Percentiles rank a stretch among this genome's conserved stretches.
Conservation (phyloP, 2,329 filamentous ascomycete genomes). For the Tricladium varicosporioides region DNA sequence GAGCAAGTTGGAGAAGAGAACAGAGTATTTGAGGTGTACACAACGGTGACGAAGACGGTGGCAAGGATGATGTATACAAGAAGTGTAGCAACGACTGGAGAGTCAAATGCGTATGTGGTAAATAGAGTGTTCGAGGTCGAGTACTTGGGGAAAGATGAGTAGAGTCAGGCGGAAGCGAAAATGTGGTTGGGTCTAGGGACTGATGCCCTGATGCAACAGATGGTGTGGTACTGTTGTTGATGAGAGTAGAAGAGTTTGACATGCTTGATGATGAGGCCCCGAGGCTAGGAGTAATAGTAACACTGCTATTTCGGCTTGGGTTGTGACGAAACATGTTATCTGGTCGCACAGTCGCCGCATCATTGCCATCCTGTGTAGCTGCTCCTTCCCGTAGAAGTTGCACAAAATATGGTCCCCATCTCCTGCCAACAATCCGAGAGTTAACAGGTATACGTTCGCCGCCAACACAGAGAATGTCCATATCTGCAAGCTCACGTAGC, state of each 20-base stretch:
- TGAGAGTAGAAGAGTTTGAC: conserved; percentile 45
- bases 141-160: conserved; percentile 57
- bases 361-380: conserved; percentile 67
- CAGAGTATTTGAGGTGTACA: conserved; percentile 96
- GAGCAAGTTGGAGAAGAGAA: conserved; percentile 87
- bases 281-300: conserved; percentile 77
- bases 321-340: conserved; percentile 50
- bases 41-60: conserved; percentile 69
- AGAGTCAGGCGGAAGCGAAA: conserved; percentile 36
- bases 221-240: conserved; percentile 35
- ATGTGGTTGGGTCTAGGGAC: conserved; percentile 13
- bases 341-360: conserved; percentile 73
- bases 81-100: conserved; percentile 89
- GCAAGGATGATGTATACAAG: conserved; percentile 88
- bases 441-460: conserved; percentile 93
- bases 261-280: conserved; percentile 47
- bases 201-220: conserved; percentile 12
- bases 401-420: conserved; percentile 97
- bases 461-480: conserved; percentile 91
- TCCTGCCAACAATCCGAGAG: conserved; percentile 78
- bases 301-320: conserved; percentile 71
- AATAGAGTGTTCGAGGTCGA: conserved; percentile 82
- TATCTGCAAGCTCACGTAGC: conserved; percentile 85
- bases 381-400: conserved; percentile 79
- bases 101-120: conserved; percentile 88